Evolutionary conservation across 768 basidiomycete species (phyloP), one percentile per base, ranked within the genome.

Genomic region (Cystofilobasidium ferigula): DNA sequence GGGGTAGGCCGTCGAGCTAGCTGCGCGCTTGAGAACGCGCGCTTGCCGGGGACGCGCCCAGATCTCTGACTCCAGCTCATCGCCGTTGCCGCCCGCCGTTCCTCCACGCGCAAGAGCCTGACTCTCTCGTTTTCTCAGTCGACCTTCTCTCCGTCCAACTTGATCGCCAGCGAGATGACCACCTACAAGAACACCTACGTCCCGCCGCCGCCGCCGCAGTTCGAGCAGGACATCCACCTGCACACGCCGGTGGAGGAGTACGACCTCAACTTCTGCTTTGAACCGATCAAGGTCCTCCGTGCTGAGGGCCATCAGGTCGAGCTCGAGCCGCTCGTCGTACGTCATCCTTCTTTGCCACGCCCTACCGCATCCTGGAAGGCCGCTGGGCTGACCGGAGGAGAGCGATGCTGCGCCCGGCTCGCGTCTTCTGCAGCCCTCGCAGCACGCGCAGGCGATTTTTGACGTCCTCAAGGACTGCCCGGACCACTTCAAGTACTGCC

Each of bases 321-420:
- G 24, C 43, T 68, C 36, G 62, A 63, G 35, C 67, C 67, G 3
- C 56, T 68, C n/a, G 40, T 68, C 18, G 67, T 68, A n/a, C 53
- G 66, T 67, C 10, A 1, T 6, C 10, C 10, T 13, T 36, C 57
- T 14, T 35, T 18, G n/a, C 9, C 16, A 1, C n/a, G n/a, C 12
- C 28, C 30, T 54, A 9, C 45, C 40, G 20, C 40, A 10, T 42
- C 10, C 40, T 10, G 20, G 40, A 42, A 20, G 20, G 10, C 10
- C 40, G 20, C 10, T 10, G 10, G 10, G 40, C 40, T 42, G 40
- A 10, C 20, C 40, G 40, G 40, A 42, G 40, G 40, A 42, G 10
- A 10, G 40, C 10, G 10, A 22, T 12, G 45, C 20, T 22, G 45
- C 7, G 45, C 7, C 45, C 20, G 10, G 14, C 24, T 6, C 54